Percentiles rank a stretch among this genome's conserved stretches.
phyloP scores from a whole-genome alignment of 2,329 filamentous ascomycete species.

The Septoria linicola region DNA sequence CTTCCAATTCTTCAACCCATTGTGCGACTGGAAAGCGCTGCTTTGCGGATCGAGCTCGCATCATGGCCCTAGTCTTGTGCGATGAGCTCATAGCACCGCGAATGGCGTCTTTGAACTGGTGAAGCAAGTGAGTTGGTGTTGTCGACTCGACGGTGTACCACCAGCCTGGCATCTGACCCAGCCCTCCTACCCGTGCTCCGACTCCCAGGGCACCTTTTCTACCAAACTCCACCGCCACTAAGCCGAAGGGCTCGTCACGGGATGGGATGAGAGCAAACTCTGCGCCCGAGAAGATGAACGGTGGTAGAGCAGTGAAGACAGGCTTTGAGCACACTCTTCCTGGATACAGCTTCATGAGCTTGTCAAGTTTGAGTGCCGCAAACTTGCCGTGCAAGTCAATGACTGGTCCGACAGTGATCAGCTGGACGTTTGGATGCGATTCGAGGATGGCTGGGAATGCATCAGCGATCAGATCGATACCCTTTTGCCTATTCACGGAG shows the following conservation, averaged over 20 bases:
- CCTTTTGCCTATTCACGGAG: slow-evolving; percentile 51
- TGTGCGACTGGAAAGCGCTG: slow-evolving; percentile 66
- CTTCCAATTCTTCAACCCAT: slow-evolving; percentile 63
- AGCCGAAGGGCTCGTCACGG: slow-evolving; percentile 65
- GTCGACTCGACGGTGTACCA: slow-evolving; percentile 67
- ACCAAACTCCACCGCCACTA: slow-evolving; percentile 67
- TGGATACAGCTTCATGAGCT: slow-evolving; percentile 63
- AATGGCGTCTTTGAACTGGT: slow-evolving; percentile 63
- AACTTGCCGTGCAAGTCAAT: slow-evolving; percentile 68
- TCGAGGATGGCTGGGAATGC: slow-evolving; percentile 63
- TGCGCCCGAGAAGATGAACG: slow-evolving; percentile 63
- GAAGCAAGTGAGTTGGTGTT: slow-evolving; percentile 60
- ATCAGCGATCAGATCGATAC: slow-evolving; percentile 65
- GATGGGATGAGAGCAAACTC: slow-evolving; percentile 67
- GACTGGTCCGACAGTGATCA: slow-evolving; percentile 62
- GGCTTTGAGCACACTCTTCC: slow-evolving; percentile 63
- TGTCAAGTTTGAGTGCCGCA: slow-evolving; percentile 61
- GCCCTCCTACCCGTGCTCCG: slow-evolving; percentile 59
- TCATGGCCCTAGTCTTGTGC: slow-evolving; percentile 54
- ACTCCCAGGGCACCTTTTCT: slow-evolving; percentile 65
- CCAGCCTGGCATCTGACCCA: slow-evolving; percentile 67
- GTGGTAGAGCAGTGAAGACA: slow-evolving; percentile 62
- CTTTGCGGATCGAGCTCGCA: slow-evolving; percentile 63
- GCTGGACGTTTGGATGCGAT: slow-evolving; percentile 56
- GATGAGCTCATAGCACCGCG: slow-evolving; percentile 58